phyloP scores from a whole-genome alignment of 2,329 filamentous ascomycete species.

The Fusarium tanahbumbuense region DNA sequence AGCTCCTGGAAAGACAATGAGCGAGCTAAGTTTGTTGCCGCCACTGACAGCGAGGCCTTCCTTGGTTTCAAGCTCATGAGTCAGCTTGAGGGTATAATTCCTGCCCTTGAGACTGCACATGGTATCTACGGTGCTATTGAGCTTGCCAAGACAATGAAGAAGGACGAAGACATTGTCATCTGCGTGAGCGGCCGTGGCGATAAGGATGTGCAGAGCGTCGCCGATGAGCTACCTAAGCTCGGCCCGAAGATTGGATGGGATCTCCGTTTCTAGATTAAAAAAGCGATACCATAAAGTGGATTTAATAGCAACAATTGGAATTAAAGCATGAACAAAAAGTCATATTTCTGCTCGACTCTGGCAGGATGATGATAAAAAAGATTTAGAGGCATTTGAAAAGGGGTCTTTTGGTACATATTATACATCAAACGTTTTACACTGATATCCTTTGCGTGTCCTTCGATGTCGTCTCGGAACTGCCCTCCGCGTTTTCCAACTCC shows the following conservation, averaged over 20 bases:
- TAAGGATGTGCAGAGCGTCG: conserved; percentile 98
- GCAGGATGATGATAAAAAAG: conserved; percentile 40
- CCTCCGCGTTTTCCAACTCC: conserved; percentile 49
- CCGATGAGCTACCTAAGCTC: conserved; percentile 88
- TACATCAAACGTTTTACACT: conserved; percentile 43
- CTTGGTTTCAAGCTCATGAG: conserved; percentile 85
- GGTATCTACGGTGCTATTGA: conserved; percentile 90
- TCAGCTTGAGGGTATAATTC: conserved; percentile 95
- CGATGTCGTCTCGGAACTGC: conserved; percentile 13
- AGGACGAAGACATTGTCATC: conserved; percentile 90
- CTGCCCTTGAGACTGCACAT: conserved; percentile 92
- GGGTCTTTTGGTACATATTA: conserved; percentile 47
- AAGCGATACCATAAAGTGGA: conserved; percentile 38
- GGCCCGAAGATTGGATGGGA: conserved; percentile 89
- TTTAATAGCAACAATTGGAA: conserved; percentile 25
- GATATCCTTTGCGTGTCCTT: conserved; percentile 30
- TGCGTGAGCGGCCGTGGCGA: conserved; percentile 94
- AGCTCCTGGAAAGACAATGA: conserved; percentile 91
- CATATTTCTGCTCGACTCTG: conserved; percentile 28
- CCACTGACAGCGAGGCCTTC: conserved; percentile 92
- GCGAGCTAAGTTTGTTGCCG: conserved; percentile 88
- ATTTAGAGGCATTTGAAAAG: conserved; percentile 43
- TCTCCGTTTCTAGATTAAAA: conserved; percentile 61
- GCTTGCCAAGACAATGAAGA: conserved; percentile 90
- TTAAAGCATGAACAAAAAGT: conserved; percentile 32